A percentile compares a stretch with the other conserved stretches of the same genome.
These are phyloP conservation scores for Balansia obtecta DNA, from an alignment of 2,329 filamentous ascomycete species.

Conservation along the genomic window DNA sequence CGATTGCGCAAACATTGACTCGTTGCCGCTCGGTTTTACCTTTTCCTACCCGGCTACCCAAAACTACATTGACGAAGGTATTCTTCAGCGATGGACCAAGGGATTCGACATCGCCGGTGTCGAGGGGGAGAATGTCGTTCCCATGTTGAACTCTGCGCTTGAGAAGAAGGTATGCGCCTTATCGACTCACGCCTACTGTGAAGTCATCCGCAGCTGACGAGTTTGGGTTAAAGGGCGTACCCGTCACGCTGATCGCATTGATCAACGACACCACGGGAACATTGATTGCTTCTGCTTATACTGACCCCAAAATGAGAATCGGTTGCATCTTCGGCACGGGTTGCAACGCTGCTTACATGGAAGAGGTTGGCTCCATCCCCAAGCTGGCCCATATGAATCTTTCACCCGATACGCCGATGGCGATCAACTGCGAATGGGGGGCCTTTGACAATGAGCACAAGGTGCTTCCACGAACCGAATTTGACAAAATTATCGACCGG, in stretches of 20 bases:
- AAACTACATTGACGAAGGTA: constrained; percentile 83
- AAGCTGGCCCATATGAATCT: constrained; percentile 90
- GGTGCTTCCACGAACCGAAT: constrained; percentile 73
- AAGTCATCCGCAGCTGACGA: neutral
- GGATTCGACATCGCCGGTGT: constrained; percentile 90
- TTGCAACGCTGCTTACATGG: constrained; percentile 98
- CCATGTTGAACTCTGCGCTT: constrained; percentile 72
- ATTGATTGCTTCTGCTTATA: constrained; percentile 91
- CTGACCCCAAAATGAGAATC: constrained; percentile 84
- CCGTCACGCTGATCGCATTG: constrained; percentile 83
- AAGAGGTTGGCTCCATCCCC: constrained; percentile 77
- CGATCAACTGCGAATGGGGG: constrained; percentile 96
- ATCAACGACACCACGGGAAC: constrained; percentile 98
- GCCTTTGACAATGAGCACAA: constrained; percentile 91
- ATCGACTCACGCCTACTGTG: neutral
- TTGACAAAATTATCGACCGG: constrained; percentile 79
- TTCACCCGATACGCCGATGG: constrained; percentile 71
- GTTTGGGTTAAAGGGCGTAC: constrained; percentile 49
- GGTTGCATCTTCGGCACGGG: constrained; percentile 98
- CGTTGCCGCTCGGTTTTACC: constrained; percentile 78
- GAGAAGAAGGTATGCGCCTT: constrained; percentile 33
- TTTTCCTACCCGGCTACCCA: constrained; percentile 94
- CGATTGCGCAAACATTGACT: constrained; percentile 45
- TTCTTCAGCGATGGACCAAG: constrained; percentile 94
- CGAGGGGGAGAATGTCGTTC: constrained; percentile 81